Percentiles rank a stretch among this genome's conserved stretches.
These are phyloP conservation scores for Xylona heveae DNA, from an alignment of 495 filamentous ascomycete species.

Conservation along the genomic window DNA sequence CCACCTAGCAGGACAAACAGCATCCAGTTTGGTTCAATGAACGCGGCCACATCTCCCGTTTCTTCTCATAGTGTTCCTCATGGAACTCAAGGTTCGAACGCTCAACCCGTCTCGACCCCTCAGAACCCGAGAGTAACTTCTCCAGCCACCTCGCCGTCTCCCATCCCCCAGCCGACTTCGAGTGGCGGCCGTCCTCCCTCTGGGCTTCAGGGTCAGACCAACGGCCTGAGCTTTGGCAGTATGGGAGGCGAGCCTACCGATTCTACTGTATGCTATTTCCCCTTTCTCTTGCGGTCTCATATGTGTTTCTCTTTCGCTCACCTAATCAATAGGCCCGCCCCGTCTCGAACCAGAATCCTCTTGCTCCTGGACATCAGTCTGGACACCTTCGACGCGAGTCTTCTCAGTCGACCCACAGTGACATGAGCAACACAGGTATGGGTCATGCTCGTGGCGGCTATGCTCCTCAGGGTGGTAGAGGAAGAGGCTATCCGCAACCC, in stretches of 20 bases:
- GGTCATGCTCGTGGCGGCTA: conserved; percentile 30
- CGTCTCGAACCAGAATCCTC: conserved; percentile 35
- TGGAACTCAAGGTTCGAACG: conserved; percentile 25
- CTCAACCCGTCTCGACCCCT: conserved; percentile 44
- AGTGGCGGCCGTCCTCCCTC: conserved; percentile 73
- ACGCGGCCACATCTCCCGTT: conserved; percentile 43
- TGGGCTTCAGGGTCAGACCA: conserved; percentile 37
- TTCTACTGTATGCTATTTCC: conserved; percentile 30
- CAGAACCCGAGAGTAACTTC: conserved; percentile 44
- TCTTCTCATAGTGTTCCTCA: conserved; percentile 36
- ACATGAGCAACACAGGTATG: conserved; percentile 42
- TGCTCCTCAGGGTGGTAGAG: conserved; percentile 12
- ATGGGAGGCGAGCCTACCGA: conserved; percentile 45
- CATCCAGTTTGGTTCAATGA: conserved; percentile 57
- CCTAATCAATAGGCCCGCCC: conserved; percentile 30
- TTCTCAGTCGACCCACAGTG: conserved; percentile 57
- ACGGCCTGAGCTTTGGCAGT: conserved; percentile 60
- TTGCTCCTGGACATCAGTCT: conserved; percentile 37
- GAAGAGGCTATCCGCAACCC: conserved; percentile 18
- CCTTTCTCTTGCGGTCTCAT: neutral
- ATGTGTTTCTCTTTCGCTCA: conserved; percentile 1
- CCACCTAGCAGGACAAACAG: conserved; percentile 36
- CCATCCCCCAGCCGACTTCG: conserved; percentile 68
- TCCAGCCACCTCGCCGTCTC: conserved; percentile 61
- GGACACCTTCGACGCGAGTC: conserved; percentile 67